Evolutionary conservation across 2,329 filamentous ascomycete genomes (phyloP).

Genomic region (Pseudocercospora vitis): DNA sequence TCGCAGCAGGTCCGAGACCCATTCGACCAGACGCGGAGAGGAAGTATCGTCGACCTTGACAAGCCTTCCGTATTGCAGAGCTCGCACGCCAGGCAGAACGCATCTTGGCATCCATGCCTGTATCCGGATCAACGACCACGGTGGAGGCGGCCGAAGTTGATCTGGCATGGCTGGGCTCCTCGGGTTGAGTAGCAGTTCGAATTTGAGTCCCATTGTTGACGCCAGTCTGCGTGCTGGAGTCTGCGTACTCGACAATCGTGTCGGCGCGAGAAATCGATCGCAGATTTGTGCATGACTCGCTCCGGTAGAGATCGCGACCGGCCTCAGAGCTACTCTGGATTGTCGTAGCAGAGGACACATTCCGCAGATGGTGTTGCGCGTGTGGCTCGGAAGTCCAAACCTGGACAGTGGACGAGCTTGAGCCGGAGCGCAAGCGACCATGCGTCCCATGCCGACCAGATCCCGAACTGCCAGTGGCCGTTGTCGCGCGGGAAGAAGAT

Average conservation of each 20-base stretch:
- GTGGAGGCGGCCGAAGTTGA: not conserved
- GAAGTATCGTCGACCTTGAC: not conserved
- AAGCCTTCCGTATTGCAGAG: not conserved
- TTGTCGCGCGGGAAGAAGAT: not conserved
- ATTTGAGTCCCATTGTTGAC: not conserved
- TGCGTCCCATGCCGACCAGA: not conserved
- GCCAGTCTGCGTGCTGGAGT: not conserved
- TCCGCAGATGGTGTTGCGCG: not conserved
- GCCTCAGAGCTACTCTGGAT: not conserved
- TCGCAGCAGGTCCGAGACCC: not conserved
- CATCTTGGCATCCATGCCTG: constrained; percentile 2
- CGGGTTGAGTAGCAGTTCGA: not conserved
- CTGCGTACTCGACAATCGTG: not conserved
- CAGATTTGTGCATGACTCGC: not conserved
- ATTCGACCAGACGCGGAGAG: not conserved
- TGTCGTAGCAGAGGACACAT: not conserved
- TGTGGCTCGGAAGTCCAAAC: not conserved
- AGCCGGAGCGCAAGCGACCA: not conserved
- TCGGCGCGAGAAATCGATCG: not conserved
- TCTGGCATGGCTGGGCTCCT: not conserved
- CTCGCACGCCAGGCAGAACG: not conserved
- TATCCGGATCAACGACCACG: not conserved
- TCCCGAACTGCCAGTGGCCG: not conserved
- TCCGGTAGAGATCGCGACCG: not conserved
- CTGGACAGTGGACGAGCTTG: constrained; percentile 1